phyloP scores from a whole-genome alignment of 129 eudicot genomes.

The Saussurea involucrata region DNA sequence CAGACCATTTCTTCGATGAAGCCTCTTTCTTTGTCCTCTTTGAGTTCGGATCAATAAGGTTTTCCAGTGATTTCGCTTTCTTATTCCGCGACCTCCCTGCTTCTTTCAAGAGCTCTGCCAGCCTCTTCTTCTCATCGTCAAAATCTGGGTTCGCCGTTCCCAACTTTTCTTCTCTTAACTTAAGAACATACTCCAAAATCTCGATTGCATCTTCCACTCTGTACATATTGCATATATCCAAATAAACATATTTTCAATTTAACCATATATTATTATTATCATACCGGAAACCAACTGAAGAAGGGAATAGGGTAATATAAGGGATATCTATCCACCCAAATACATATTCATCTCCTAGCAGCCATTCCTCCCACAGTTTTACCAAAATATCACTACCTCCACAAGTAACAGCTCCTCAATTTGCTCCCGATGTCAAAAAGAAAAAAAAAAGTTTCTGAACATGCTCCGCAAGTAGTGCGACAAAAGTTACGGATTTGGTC shows the following conservation, averaged over 20 bases:
- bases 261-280: not conserved
- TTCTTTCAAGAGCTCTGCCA: slow-evolving; percentile 91
- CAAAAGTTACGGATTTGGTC: too few relatives aligned
- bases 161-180: slow-evolving; percentile 92
- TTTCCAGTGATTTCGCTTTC: slow-evolving; percentile 92
- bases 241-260: not conserved
- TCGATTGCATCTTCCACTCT: slow-evolving; percentile 97
- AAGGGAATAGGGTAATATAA: not conserved
- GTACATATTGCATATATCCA: slow-evolving; percentile 19
- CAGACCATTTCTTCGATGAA: slow-evolving; percentile 88
- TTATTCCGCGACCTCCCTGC: slow-evolving; percentile 87
- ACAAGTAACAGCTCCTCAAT: too few relatives aligned
- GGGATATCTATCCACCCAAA: too few relatives aligned
- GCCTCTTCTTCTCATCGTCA: slow-evolving; percentile 89
- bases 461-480: too few relatives aligned
- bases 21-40: slow-evolving; percentile 86
- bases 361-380: too few relatives aligned
- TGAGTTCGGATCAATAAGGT: slow-evolving; percentile 87
- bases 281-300: not conserved
- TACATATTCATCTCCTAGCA: too few relatives aligned
- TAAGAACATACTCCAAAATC: slow-evolving; percentile 86
- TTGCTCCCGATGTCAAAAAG: too few relatives aligned
- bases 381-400: too few relatives aligned
- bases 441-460: too few relatives aligned
- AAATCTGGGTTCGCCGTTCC: slow-evolving; percentile 99